Base-by-base conservation (phyloP, 257 asterid species). In the Ilex asprella region DNA sequence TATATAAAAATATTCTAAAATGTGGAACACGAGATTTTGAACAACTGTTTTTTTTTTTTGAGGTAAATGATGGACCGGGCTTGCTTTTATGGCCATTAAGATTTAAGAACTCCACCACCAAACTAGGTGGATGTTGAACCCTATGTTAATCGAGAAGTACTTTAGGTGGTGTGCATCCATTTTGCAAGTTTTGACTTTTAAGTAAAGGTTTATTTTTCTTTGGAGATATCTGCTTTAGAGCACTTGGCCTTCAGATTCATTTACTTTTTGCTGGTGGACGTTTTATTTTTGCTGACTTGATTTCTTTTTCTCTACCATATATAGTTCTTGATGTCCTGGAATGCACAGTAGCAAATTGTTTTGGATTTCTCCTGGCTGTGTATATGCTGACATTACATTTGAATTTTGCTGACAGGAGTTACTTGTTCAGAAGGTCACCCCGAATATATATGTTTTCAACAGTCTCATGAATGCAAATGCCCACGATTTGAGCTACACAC, bases 391-490 rank as follows among this genome's bases (percentile, higher is more conserved):
- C 63, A 71, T 72, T 55, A 76, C 58, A 51, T 68, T 39, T 64
- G 61, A 68, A 29, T 74, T 62, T 70, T 67, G 63, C 63, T 80
- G 66, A 21, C 95, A 88, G 98, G 95, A 76, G 62, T 73, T 92
- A 67, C 80, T 82, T 15, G 79, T 84, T 65, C 62, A 72, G 61
- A 79, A 79, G 63, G 75, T 75, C 64, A 80, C 77, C 67, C 97
- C 98, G 44, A 91, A 88, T 70, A 65, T 57, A 59, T 83, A 82
- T 51, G 93, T 91, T 69, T 66, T 86, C 82, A 91, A 91, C 83
- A 91, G 98, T 70, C 91, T 91, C 71, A 91, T 91, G 97, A 91
- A 88, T 66, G 98, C 84, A 55, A 91, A 91, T 77, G 85, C 98
- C 47, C 71, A 71, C 63, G 98, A 91, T 76, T 81, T 91, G 74